Evolutionary conservation across 345 rosid genomes (phyloP).

Genomic region (rapeseed (Brassica napus)): Da-Ae NC_063451.1:31130001-31130500

Average conservation of each 20-base stretch:
- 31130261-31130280: background rate
- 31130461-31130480: conserved; percentile 15
- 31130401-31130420: conserved; percentile 7
- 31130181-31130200: conserved; percentile 3
- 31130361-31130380: background rate
- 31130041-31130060: background rate
- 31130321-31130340: background rate
- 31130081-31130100: background rate
- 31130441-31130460: conserved; percentile 28
- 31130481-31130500: conserved; percentile 2
- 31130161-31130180: conserved; percentile 20
- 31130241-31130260: background rate
- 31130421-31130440: conserved; percentile 21
- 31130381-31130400: background rate
- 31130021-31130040: background rate
- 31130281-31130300: background rate
- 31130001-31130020: background rate
- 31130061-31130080: background rate
- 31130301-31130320: background rate
- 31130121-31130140: background rate
- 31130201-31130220: background rate
- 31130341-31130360: background rate
- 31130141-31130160: background rate
- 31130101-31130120: background rate
- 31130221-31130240: background rate